Conservation (phyloP, 2,329 filamentous ascomycete genomes). For the Aspergillus sp. region DNA sequence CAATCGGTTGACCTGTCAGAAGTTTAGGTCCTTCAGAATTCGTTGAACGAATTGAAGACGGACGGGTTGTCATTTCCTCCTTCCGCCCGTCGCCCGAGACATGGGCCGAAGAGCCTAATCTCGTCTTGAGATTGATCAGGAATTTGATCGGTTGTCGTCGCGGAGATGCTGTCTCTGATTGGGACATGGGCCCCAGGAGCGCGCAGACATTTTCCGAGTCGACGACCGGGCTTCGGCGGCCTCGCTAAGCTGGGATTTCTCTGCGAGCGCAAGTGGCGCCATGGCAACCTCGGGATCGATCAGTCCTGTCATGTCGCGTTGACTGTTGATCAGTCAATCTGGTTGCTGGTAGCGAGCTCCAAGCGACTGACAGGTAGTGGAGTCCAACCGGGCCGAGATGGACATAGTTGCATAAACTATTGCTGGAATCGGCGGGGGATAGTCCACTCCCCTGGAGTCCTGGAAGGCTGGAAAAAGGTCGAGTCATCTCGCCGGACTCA, state of each 20-base stretch:
- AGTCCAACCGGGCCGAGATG: background rate
- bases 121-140: background rate
- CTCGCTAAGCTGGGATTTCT: background rate
- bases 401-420: background rate
- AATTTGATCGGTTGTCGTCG: background rate
- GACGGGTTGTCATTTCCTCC: no score
- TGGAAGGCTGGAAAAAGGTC: background rate
- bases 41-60: no score
- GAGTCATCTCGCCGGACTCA: background rate
- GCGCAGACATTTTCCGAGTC: no score
- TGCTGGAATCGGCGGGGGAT: background rate
- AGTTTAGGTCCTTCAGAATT: background rate
- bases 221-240: no score
- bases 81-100: background rate
- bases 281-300: background rate
- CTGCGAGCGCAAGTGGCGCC: background rate
- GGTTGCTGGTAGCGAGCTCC: background rate
- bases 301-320: background rate
- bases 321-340: background rate
- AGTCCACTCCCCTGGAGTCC: background rate
- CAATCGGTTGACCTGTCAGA: background rate
- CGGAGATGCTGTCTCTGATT: background rate
- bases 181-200: background rate
- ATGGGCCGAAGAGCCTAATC: background rate
- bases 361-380: background rate